Evolutionary conservation across 768 basidiomycete species (phyloP), one percentile per base, ranked within the genome.

Genomic region (Leccinum olivaceopallidum): DNA sequence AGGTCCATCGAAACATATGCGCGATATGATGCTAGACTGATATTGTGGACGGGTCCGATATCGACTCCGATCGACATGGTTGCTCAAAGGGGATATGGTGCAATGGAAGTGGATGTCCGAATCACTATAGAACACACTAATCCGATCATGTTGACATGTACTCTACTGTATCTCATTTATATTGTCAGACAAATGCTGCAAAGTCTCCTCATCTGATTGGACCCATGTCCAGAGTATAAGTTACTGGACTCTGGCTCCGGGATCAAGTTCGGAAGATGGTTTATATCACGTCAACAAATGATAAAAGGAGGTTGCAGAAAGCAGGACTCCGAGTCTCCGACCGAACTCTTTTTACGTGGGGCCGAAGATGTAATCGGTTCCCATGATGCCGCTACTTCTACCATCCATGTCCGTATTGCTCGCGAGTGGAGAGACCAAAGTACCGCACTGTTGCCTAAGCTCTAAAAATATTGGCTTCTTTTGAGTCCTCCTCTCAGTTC

Each of bases 321-420:
- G 51, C 57, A 44, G 34, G 37, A 37, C 37, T 53, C 42, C 56
- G 56, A 62, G 37, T 34, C 37, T 53, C 42, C 56, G 56, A 62
- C 42, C 44, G 13, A 44, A 55, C 32, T 28, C 16, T 54, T n/a
- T 50, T 65, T 70, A 65, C 63, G 62, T 61, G 60, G 13, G 34
- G 18, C 13, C 32, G 9, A 58, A 60, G 37, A 58, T 68, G 66
- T 71, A 68, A 71, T 69, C 58, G 61, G 60, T 57, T 60, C 56
- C 20, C 28, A 28, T 28, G 28, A 28, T 49, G 30, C 18, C 18
- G 28, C 53, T 55, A 2, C 30, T 36, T 18, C 14, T 65, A 47
- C 12, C 8, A 34, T 51, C 24, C 49, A 64, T 51, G 36, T 44
- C 50, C 37, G 42, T 50, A 66, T 44, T 56, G 22, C 47, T 53